Evolutionary conservation across 2,329 filamentous ascomycete species (phyloP).

Genomic region (Fusarium nodosum): DNA sequence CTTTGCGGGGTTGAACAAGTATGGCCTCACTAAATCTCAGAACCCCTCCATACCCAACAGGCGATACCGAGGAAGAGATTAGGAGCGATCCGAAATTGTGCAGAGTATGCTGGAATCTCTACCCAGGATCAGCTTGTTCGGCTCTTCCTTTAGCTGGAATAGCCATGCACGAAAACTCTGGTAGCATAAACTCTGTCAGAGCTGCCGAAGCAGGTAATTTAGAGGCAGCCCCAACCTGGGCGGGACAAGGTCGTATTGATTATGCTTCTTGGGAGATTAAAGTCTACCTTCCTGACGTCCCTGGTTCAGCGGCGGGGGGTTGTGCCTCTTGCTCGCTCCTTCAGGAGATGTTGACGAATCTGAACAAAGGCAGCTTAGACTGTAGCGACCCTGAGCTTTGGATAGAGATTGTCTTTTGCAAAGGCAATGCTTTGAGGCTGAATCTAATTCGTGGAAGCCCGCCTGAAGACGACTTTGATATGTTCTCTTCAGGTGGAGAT

Average conservation of each 20-base stretch:
- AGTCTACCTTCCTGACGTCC: slow-evolving; percentile 26
- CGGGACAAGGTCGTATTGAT: slow-evolving; percentile 23
- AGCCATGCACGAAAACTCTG: slow-evolving; percentile 38
- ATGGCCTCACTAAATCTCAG: slow-evolving; percentile 35
- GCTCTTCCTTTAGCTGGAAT: slow-evolving; percentile 27
- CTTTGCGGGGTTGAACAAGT: slow-evolving; percentile 26
- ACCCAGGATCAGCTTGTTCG: slow-evolving; percentile 25
- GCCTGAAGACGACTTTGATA: slow-evolving; percentile 27
- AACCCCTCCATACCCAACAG: slow-evolving; percentile 22
- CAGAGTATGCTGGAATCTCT: slow-evolving; percentile 41
- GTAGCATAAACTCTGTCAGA: slow-evolving; percentile 19
- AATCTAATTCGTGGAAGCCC: slow-evolving; percentile 17
- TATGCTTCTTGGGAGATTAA: slow-evolving; percentile 36
- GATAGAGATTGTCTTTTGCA: slow-evolving; percentile 35
- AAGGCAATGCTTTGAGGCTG: slow-evolving; percentile 31
- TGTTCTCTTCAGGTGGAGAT: slow-evolving; percentile 20
- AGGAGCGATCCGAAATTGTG: slow-evolving; percentile 30
- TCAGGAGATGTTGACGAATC: slow-evolving; percentile 15
- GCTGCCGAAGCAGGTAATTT: slow-evolving; percentile 16
- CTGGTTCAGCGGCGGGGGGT: not conserved
- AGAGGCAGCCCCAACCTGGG: slow-evolving; percentile 30
- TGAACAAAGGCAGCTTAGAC: slow-evolving; percentile 12
- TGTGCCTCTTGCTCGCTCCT: slow-evolving; percentile 39
- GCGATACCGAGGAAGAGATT: slow-evolving; percentile 33
- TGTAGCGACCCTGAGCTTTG: slow-evolving; percentile 24